These are phyloP conservation scores for Ganoderma multipileum DNA, from an alignment of 1,284 basidiomycete species.

Conservation along the genomic window DNA sequence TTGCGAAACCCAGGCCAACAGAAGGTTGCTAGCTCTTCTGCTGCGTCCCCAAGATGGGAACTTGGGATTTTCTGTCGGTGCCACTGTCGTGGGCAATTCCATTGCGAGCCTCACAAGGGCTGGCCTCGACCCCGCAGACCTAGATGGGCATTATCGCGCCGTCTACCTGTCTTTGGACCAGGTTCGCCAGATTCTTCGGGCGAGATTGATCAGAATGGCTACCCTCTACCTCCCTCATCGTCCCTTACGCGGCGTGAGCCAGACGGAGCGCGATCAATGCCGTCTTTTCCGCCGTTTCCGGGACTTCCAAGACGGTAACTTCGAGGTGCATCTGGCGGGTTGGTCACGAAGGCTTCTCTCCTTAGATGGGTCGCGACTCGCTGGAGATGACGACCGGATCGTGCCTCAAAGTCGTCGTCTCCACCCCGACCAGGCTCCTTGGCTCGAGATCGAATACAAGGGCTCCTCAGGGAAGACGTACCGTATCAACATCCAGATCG, in stretches of 20 bases:
- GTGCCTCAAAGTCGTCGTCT: background rate
- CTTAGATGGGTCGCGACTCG: slow-evolving; percentile 3
- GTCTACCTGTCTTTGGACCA: background rate
- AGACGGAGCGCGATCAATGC: slow-evolving; percentile 7
- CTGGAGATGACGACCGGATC: background rate
- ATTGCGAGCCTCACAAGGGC: no score
- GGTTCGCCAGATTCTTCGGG: background rate
- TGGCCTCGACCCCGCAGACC: no score
- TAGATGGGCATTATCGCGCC: slow-evolving; percentile 16
- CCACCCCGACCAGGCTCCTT: background rate
- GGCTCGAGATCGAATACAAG: background rate
- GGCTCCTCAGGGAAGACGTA: no score
- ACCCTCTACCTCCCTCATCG: slow-evolving; percentile 20
- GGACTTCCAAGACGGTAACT: background rate
- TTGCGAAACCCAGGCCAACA: slow-evolving; percentile 11
- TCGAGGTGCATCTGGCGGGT: slow-evolving; percentile 13
- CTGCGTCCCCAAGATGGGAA: slow-evolving; percentile 6
- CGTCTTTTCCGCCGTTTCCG: background rate
- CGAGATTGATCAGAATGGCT: background rate
- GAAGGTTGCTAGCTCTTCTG: slow-evolving; percentile 10
- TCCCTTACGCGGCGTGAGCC: slow-evolving; percentile 1
- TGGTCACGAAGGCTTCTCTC: slow-evolving; percentile 16
- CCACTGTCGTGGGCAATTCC: no score
- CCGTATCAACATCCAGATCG: slow-evolving; percentile 13
- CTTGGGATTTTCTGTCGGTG: slow-evolving; percentile 15